These are phyloP conservation scores for Colletotrichum navitas DNA, from an alignment of 2,329 filamentous ascomycete genomes.

Conservation along the genomic window DNA sequence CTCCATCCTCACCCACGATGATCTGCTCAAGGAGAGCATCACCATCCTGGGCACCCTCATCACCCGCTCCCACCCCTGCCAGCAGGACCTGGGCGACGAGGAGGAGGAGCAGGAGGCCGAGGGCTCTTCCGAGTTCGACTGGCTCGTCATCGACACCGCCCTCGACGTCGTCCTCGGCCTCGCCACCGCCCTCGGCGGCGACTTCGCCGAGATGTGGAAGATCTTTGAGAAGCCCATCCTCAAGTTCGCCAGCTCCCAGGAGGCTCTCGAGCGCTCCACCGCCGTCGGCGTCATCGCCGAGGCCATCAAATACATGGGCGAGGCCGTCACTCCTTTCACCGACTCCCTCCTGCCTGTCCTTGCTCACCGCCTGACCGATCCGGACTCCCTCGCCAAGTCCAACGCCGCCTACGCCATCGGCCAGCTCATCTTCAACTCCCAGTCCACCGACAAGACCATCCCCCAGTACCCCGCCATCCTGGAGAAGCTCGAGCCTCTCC, in stretches of 20 bases:
- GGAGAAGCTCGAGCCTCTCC: slow-evolving; percentile 85
- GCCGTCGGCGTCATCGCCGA: slow-evolving; percentile 94
- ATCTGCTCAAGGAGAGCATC: slow-evolving; percentile 81
- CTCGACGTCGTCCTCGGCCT: slow-evolving; percentile 91
- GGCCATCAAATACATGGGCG: slow-evolving; percentile 86
- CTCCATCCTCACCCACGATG: slow-evolving; percentile 80
- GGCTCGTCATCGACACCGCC: slow-evolving; percentile 94
- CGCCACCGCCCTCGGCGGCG: slow-evolving; percentile 81
- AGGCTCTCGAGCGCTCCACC: slow-evolving; percentile 88
- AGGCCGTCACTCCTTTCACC: slow-evolving; percentile 85
- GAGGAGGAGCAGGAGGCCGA: slow-evolving; percentile 80
- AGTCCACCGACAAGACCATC: slow-evolving; percentile 76
- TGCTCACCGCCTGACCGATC: slow-evolving; percentile 87
- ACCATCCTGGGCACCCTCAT: slow-evolving; percentile 83
- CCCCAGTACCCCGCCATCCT: slow-evolving; percentile 84
- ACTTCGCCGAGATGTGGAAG: slow-evolving; percentile 92
- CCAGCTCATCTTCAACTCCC: slow-evolving; percentile 84
- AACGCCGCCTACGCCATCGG: slow-evolving; percentile 95
- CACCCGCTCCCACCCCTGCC: slow-evolving; percentile 91
- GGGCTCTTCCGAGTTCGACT: slow-evolving; percentile 95
- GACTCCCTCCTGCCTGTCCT: slow-evolving; percentile 81
- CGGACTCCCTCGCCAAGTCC: slow-evolving; percentile 92
- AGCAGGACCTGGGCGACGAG: slow-evolving; percentile 87
- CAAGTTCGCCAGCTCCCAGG: slow-evolving; percentile 87
- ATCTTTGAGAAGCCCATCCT: slow-evolving; percentile 93